Percentiles rank a stretch among this genome's conserved stretches.
Conservation (phyloP, 441 rosid genomes). For the Croton setiger region DNA sequence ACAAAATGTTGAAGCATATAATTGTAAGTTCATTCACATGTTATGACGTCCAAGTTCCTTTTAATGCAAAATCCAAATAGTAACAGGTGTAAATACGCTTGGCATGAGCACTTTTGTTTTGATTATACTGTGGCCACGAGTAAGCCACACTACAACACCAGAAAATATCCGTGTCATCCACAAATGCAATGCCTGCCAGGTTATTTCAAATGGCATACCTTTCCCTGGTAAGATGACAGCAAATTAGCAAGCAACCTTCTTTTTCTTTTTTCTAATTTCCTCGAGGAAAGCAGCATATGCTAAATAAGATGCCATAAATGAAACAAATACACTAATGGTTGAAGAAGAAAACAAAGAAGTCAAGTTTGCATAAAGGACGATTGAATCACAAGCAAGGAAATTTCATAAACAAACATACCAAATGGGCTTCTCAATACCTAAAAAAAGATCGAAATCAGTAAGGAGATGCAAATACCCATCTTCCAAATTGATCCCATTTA, state of each 20-base stretch:
- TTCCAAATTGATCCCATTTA: neutral
- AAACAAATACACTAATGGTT: neutral
- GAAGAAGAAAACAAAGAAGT: neutral
- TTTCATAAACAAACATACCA: neutral
- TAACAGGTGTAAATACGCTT: neutral
- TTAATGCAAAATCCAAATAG: neutral
- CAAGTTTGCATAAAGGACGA: neutral
- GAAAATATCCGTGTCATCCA: neutral
- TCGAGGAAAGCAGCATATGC: neutral
- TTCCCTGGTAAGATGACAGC: too few species aligned
- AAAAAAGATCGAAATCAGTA: neutral
- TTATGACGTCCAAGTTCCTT: neutral
- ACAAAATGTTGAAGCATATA: neutral
- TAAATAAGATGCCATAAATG: neutral
- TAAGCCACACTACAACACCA: neutral
- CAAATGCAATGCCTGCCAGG: neutral
- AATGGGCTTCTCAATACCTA: neutral
- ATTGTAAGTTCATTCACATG: neutral
- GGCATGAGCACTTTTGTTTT: neutral
- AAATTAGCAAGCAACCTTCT: too few species aligned
- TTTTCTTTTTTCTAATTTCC: neutral
- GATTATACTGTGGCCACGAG: neutral
- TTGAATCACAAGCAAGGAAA: neutral
- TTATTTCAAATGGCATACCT: neutral
- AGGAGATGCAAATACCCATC: neutral